These are phyloP conservation scores for Phialophora macrospora DNA, from an alignment of 2,329 filamentous ascomycete species.

Conservation along the genomic window DNA sequence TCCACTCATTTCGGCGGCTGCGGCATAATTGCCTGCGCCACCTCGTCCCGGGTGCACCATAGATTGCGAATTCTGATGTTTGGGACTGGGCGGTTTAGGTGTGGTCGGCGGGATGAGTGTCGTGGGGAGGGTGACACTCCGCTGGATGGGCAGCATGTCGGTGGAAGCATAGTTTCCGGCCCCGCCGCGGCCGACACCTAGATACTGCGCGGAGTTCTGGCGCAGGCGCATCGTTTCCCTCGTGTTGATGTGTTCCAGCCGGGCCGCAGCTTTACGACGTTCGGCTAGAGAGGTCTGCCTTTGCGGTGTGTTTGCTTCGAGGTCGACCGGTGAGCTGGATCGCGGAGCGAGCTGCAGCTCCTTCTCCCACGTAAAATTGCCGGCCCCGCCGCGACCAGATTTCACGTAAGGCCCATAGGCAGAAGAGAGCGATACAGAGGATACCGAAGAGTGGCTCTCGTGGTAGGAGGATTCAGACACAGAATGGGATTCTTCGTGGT, in stretches of 20 bases:
- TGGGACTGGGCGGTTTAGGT: conserved; percentile 10
- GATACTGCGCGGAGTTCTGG: conserved; percentile 30
- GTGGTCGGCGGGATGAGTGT: conserved; percentile 13
- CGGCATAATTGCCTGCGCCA: conserved; percentile 64
- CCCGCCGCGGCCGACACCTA: conserved; percentile 34
- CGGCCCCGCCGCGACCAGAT: conserved; percentile 67
- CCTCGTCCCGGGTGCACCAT: conserved; percentile 57
- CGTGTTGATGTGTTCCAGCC: conserved; percentile 36
- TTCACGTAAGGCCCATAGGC: conserved; percentile 50
- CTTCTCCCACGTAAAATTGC: conserved; percentile 64
- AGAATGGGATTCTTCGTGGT: conserved; percentile 29
- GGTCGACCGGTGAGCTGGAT: conserved; percentile 43
- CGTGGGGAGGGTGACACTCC: conserved; percentile 29
- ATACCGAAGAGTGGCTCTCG: conserved; percentile 22
- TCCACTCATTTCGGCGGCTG: conserved; percentile 24
- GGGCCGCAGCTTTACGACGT: conserved; percentile 34
- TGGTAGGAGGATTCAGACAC: conserved; percentile 24
- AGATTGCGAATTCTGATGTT: conserved; percentile 10
- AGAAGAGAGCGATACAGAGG: conserved; percentile 37
- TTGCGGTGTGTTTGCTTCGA: conserved; percentile 49
- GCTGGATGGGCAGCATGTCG: conserved; percentile 19
- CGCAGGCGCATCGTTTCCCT: conserved; percentile 27
- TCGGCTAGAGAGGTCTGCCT: conserved; percentile 35
- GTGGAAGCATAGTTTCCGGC: conserved; percentile 34
- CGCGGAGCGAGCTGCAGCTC: conserved; percentile 20